These are phyloP conservation scores for Hypholoma sublateritium DNA, from an alignment of 768 basidiomycete genomes.

Conservation along the genomic window DNA sequence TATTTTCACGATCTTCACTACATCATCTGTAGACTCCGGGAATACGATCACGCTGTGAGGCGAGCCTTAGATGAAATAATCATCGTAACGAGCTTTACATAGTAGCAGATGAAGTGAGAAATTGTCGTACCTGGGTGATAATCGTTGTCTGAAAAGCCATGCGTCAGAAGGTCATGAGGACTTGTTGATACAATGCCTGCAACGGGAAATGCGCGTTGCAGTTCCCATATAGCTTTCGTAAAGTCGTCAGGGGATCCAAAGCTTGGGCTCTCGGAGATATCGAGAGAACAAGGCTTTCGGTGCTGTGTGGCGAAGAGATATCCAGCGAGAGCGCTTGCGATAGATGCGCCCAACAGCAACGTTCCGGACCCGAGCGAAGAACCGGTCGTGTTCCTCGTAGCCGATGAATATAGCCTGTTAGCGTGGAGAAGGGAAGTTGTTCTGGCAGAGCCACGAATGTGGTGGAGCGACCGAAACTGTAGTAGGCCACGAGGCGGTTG, in stretches of 20 bases:
- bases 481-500: no score
- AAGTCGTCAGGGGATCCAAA: constrained; percentile 47
- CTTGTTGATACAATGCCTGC: constrained; percentile 44
- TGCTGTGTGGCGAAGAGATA: background rate
- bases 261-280: background rate
- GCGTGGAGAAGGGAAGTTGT: no score
- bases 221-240: constrained; percentile 48
- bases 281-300: background rate
- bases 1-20: constrained; percentile 74
- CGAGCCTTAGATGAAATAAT: constrained; percentile 27
- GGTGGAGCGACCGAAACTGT: no score
- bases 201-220: constrained; percentile 40
- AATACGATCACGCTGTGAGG: constrained; percentile 64
- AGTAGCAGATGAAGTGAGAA: background rate
- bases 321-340: background rate
- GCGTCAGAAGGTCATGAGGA: constrained; percentile 45
- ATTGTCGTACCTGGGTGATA: constrained; percentile 45
- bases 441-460: no score
- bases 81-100: background rate
- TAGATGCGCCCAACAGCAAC: constrained; percentile 1
- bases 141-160: constrained; percentile 55
- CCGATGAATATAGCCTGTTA: background rate
- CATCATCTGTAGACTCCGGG: constrained; percentile 74
- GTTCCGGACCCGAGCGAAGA: background rate
- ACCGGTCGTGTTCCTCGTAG: background rate